These are phyloP conservation scores for Corylus americana DNA, from an alignment of 306 rosid genomes.

Conservation along the genomic window DNA sequence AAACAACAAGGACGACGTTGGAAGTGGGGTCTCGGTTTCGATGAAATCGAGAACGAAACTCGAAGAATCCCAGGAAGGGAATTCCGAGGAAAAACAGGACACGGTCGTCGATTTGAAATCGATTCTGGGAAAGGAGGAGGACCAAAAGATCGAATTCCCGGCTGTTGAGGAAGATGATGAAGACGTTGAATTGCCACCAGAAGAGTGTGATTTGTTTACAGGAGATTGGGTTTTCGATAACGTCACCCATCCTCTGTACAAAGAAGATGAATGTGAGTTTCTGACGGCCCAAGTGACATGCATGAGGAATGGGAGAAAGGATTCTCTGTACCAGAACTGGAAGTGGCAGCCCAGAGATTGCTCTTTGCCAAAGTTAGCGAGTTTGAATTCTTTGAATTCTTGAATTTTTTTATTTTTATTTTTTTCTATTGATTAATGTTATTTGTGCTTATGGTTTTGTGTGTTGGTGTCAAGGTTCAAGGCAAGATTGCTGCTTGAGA, in stretches of 20 bases:
- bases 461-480: constrained; percentile 54
- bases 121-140: constrained; percentile 21
- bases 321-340: constrained; percentile 86
- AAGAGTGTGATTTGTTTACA: constrained; percentile 79
- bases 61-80: constrained; percentile 39
- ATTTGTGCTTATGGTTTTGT: background rate
- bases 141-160: constrained; percentile 46
- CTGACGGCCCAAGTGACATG: constrained; percentile 88
- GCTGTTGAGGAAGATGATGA: constrained; percentile 34
- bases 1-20: constrained; percentile 12
- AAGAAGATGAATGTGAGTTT: constrained; percentile 85
- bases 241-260: constrained; percentile 70
- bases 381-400: background rate
- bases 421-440: background rate
- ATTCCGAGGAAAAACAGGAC: constrained; percentile 47
- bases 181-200: constrained; percentile 68
- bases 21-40: constrained; percentile 27
- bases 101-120: constrained; percentile 33
- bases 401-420: background rate
- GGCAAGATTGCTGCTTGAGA: constrained; percentile 78
- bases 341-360: constrained; percentile 94
- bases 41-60: constrained; percentile 42
- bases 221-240: constrained; percentile 92
- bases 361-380: constrained; percentile 73
- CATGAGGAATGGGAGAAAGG: constrained; percentile 83